phyloP scores from a whole-genome alignment of 805 yeast species.

The Wickerhamiella australiensis region DNA sequence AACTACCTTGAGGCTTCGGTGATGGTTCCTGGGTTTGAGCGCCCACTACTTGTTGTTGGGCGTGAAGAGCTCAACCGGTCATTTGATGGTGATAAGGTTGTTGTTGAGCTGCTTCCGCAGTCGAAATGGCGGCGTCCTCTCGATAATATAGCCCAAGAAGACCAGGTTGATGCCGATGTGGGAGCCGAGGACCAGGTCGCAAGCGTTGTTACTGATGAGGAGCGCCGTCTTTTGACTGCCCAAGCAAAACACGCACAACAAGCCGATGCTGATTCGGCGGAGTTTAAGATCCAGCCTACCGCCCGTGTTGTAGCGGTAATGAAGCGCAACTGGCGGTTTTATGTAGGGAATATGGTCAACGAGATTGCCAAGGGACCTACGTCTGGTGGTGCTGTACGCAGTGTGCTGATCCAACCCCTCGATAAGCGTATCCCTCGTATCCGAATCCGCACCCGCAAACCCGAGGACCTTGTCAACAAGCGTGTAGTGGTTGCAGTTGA shows the following conservation, averaged over 20 bases:
- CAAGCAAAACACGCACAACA: conserved; percentile 49
- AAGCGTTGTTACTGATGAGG: conserved; percentile 48
- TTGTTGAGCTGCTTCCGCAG: conserved; percentile 78
- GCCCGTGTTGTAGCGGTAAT: conserved; percentile 80
- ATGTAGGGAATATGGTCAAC: conserved; percentile 78
- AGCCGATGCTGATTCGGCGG: conserved; percentile 25
- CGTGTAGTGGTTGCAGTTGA: conserved; percentile 89
- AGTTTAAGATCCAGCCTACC: conserved; percentile 65
- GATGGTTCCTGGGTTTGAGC: conserved; percentile 55
- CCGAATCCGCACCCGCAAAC: conserved; percentile 76
- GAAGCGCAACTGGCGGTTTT: conserved; percentile 89
- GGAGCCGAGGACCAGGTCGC: conserved; percentile 36
- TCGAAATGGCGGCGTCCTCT: conserved; percentile 82
- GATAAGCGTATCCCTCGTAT: conserved; percentile 80
- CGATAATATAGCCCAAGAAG: conserved; percentile 65
- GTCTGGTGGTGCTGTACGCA: conserved; percentile 58
- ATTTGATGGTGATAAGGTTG: conserved; percentile 83
- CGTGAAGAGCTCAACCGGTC: conserved; percentile 78
- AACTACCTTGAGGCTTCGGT: conserved; percentile 83
- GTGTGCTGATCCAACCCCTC: conserved; percentile 77
- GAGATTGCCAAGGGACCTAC: conserved; percentile 51
- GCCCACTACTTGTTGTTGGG: conserved; percentile 73
- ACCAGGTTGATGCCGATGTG: conserved; percentile 42
- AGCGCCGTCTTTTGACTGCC: conserved; percentile 57
- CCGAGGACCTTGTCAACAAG: conserved; percentile 69